These are phyloP conservation scores for Sporothrix humicola DNA, from an alignment of 2,329 filamentous ascomycete species.

Conservation along the genomic window DNA sequence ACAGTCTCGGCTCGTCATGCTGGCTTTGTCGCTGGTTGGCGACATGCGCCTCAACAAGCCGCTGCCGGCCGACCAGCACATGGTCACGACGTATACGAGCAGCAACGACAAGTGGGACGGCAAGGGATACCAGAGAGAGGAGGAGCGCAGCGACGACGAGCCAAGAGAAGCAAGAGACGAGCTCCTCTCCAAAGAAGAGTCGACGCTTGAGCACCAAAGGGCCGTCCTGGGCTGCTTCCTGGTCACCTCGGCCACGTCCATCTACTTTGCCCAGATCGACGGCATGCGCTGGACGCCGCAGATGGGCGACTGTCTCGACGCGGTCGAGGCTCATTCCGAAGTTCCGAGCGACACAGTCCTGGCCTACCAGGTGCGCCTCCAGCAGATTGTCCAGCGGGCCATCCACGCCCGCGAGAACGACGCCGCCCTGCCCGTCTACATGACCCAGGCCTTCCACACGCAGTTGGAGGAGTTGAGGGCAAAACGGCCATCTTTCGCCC, in stretches of 20 bases:
- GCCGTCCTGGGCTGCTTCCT: conserved; percentile 56
- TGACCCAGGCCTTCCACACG: neutral
- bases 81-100: conserved; percentile 15
- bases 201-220: conserved; percentile 56
- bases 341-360: conserved; percentile 56
- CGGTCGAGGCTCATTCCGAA: conserved; percentile 53
- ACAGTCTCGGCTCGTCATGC: conserved; percentile 42
- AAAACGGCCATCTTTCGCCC: neutral
- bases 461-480: conserved; percentile 8
- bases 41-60: conserved; percentile 52
- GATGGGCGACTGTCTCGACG: conserved; percentile 61
- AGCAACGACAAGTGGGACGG: neutral
- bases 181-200: conserved; percentile 36
- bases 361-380: conserved; percentile 49
- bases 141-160: no score
- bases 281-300: conserved; percentile 61
- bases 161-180: no score
- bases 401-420: conserved; percentile 24
- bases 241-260: conserved; percentile 43
- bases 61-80: conserved; percentile 29
- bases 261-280: conserved; percentile 54
- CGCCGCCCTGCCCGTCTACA: neutral
- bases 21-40: conserved; percentile 50
- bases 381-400: conserved; percentile 48
- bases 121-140: neutral